Evolutionary conservation across 164 flowering plant genomes (phyloP).

Genomic region (Euptelea pleiosperma): DNA sequence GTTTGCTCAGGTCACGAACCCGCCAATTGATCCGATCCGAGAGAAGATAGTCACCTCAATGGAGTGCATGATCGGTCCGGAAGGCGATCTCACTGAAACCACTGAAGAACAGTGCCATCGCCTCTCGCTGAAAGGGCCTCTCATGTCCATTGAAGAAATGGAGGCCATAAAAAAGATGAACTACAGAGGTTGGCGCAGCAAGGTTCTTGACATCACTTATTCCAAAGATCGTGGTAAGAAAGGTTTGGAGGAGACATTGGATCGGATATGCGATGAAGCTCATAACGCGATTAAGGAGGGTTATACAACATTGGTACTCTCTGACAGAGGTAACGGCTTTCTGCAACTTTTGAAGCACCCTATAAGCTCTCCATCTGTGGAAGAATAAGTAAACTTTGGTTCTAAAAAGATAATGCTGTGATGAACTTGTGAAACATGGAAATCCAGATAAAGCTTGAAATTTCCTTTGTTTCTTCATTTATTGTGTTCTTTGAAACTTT

Average conservation of each 20-base stretch:
- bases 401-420: too few species aligned
- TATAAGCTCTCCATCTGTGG: background rate
- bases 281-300: slow-evolving; percentile 84
- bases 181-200: slow-evolving; percentile 91
- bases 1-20: slow-evolving; percentile 99
- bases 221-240: slow-evolving; percentile 67
- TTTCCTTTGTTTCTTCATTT: too few species aligned
- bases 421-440: too few species aligned
- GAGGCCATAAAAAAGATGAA: slow-evolving; percentile 93
- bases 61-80: slow-evolving; percentile 99
- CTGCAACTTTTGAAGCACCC: background rate
- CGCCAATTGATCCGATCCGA: slow-evolving; percentile 98
- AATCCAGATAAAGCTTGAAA: too few species aligned
- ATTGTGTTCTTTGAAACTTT: too few species aligned
- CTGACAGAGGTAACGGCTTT: slow-evolving; percentile 80
- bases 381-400: background rate
- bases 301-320: slow-evolving; percentile 77
- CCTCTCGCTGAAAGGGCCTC: slow-evolving; percentile 89
- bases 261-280: slow-evolving; percentile 87
- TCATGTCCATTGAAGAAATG: slow-evolving; percentile 75
- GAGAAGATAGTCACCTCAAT: slow-evolving; percentile 98
- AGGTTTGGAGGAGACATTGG: slow-evolving; percentile 91
- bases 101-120: slow-evolving; percentile 95
- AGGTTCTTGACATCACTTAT: slow-evolving; percentile 90
- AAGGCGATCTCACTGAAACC: slow-evolving; percentile 95